Evolutionary conservation across 2,329 filamentous ascomycete species (phyloP).

Genomic region (Chaetomium strumarium): DNA sequence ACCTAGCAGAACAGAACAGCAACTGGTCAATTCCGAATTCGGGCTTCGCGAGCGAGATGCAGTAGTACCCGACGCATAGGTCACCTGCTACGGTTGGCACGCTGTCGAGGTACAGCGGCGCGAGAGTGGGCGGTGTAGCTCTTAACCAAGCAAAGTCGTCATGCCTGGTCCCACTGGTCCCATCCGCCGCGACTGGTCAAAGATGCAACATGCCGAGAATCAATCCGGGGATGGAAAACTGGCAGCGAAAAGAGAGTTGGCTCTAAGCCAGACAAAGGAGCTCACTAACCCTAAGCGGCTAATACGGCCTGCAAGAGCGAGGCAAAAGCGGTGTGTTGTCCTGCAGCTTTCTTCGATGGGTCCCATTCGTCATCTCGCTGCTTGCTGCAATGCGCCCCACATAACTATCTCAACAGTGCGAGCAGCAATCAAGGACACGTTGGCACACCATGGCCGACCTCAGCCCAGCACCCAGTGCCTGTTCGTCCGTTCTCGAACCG

Average conservation of each 20-base stretch:
- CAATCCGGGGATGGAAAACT: background rate
- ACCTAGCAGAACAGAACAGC: background rate
- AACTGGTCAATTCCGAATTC: slow-evolving; percentile 9
- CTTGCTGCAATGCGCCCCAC: slow-evolving; percentile 9
- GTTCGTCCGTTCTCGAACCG: slow-evolving; percentile 12
- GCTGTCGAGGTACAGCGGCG: slow-evolving; percentile 11
- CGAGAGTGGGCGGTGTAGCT: slow-evolving; percentile 21
- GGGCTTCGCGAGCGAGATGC: slow-evolving; percentile 15
- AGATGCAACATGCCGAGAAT: background rate
- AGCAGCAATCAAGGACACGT: slow-evolving; percentile 9
- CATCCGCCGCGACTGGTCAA: background rate
- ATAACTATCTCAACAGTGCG: slow-evolving; percentile 3
- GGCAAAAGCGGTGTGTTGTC: slow-evolving; percentile 17
- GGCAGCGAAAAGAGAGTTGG: background rate
- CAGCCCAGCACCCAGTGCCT: slow-evolving; percentile 20
- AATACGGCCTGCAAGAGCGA: slow-evolving; percentile 1
- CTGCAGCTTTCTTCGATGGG: slow-evolving; percentile 16
- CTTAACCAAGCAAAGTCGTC: slow-evolving; percentile 10
- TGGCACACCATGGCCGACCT: background rate
- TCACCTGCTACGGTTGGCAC: slow-evolving; percentile 10
- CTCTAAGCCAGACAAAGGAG: background rate
- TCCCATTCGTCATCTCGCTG: slow-evolving; percentile 23
- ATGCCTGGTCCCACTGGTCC: slow-evolving; percentile 1
- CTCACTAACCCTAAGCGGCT: background rate
- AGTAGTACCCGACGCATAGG: slow-evolving; percentile 23